Evolutionary conservation across 441 rosid genomes (phyloP), one percentile per base, ranked within the genome.

Genomic region (Aquilaria agallochum): DNA sequence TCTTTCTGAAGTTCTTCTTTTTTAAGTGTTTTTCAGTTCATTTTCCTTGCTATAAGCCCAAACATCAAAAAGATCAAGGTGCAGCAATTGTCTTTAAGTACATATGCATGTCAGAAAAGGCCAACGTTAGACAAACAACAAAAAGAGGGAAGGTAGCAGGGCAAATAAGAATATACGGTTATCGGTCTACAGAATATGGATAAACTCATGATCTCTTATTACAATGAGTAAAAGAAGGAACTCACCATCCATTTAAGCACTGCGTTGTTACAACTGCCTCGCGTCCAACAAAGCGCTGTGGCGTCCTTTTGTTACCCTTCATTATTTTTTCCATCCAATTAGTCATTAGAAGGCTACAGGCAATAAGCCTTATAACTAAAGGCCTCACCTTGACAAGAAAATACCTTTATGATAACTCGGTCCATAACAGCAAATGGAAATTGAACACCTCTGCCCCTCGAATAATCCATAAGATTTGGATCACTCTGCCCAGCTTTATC

Each of bases 241-340:
- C 85, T 31, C 63, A 90, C 99, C 99, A 94, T 86, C 96, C 99
- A 70, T 94, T 91, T 72, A 94, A 82, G 88, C 99, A 94, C 64
- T 94, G 99, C 30, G 99, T 86, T 62, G 99, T 94, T 50, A 90
- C 96, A 66, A 94, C 83, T 63, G 99, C 99, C 78, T 90, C 94
- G 4, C 98, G 92, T 65, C 97, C 98, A 71, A 94, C 98, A 84
- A 94, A 94, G 58, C 95, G 95, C 69, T 80, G 82, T 1, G 98
- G 98, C 20, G 96, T 94, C 83, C 98, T 87, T 81, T 89, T 94
- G 83, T 94, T 90, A 58, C 98, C 98, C 97, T 94, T 84, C 52
- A 74, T 69, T 69, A 78, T 64, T 50, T 65, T 51, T 20, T 48
- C 74, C 7, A 40, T 67, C 72, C 55, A 64, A 67, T 6, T 40